These are phyloP conservation scores for Macrolepiota albuminosa DNA, from an alignment of 768 basidiomycete genomes.

Conservation along the genomic window DNA sequence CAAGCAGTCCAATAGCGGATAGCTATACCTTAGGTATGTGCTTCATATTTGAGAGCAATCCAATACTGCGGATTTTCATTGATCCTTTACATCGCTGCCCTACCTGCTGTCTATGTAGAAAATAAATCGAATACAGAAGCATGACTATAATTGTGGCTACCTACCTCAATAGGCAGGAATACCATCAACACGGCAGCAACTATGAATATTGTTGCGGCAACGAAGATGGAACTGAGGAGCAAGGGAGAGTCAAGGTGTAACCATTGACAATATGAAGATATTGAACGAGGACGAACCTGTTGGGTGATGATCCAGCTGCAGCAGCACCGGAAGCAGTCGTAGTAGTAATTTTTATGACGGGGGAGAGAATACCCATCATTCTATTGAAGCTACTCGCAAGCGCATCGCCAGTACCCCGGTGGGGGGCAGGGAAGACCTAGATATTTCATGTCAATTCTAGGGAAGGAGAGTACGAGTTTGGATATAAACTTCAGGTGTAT, in stretches of 20 bases:
- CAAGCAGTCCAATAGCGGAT: no score
- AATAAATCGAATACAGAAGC: background rate
- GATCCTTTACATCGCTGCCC: conserved; percentile 3
- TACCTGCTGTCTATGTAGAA: conserved; percentile 3
- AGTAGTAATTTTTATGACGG: conserved; percentile 44
- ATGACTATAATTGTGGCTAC: background rate
- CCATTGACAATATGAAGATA: background rate
- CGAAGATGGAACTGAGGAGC: conserved; percentile 36
- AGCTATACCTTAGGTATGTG: no score
- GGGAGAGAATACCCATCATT: conserved; percentile 42
- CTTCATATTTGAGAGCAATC: no score
- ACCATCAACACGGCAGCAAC: conserved; percentile 34
- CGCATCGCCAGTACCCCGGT: conserved; percentile 52
- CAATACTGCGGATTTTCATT: background rate
- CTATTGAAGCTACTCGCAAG: conserved; percentile 45
- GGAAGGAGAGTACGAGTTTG: background rate
- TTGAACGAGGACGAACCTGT: conserved; percentile 38
- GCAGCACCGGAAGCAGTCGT: conserved; percentile 5
- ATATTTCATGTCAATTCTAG: background rate
- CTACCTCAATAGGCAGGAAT: conserved; percentile 28
- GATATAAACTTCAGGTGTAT: conserved; percentile 46
- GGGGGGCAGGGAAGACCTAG: conserved; percentile 48
- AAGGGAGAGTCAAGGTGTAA: background rate
- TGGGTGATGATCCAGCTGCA: conserved; percentile 16
- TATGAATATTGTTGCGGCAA: conserved; percentile 42